Evolutionary conservation across 1,139 yeast genomes (phyloP), one percentile per base, ranked within the genome.

Genomic region (Yamadazyma aaseri): DNA sequence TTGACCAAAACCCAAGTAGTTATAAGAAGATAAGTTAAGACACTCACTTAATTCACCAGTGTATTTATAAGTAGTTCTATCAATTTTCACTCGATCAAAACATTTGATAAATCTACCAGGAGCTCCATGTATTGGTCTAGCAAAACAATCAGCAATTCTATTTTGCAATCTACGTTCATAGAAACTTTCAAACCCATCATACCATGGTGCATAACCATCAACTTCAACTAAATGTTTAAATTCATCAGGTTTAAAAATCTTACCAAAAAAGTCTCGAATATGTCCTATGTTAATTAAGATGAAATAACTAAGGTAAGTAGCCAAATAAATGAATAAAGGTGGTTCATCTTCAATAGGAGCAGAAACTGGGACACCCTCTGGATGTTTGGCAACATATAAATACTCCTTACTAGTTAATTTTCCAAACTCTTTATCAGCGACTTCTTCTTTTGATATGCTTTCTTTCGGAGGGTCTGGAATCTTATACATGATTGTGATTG

Each of bases 151-250:
- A 53, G 86, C 96, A 44, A 92, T 77, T 61, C 96, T 84, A 46
- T 76, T 77, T 57, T 94, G 90, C 70, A 92, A 74, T 51, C 97
- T 80, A 53, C 99, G 82, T 28, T 90, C 84, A 58, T 90, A 92
- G 56, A 92, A 94, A 47, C 86, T 80, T 60, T 92, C 99, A 57
- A 92, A 90, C 31, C 89, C 94, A 30, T 94, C 86, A 50, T 84
- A 86, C 84, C 96, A 83, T 25, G 99, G 97, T 21, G 98, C 97
- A 53, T 86, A 82, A 1, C 99, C 99, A 55, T 92, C 81, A 43
- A 74, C 71, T 53, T 86, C 94, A 34, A 83, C 65, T 41, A 90
- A 71, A 48, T 86, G 83, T 29, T 65, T 65, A 56, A 81, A 82
- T 42, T 72, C 73, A 34, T 76, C 69, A 16, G 86, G 83, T 51